Evolutionary conservation across 192 early-diverging fungal genomes (phyloP).

Genomic region (Funneliformis geosporum): DNA sequence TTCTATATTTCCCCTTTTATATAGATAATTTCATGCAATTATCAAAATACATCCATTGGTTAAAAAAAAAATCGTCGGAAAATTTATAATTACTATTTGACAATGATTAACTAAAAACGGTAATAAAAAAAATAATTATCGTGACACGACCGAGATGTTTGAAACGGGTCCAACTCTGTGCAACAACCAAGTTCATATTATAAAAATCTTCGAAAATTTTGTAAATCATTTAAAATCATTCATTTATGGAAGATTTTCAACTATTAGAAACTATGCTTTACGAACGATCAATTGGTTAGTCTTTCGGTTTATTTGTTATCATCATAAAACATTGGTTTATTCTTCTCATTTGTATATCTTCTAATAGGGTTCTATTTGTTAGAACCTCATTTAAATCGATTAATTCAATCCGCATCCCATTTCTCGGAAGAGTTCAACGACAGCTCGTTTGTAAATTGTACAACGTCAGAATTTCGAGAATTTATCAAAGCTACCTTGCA

Average conservation of each 20-base stretch:
- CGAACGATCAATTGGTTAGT: conserved; percentile 7
- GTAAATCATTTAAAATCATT: too few relatives aligned
- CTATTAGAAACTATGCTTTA: conserved; percentile 29
- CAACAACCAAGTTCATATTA: not conserved
- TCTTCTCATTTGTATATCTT: not conserved
- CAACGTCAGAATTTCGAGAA: not conserved
- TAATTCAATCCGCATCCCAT: not conserved
- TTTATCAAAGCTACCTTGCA: not conserved
- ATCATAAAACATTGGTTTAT: not conserved
- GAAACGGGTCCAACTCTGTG: too few relatives aligned
- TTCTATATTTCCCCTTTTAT: too few relatives aligned
- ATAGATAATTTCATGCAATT: too few relatives aligned
- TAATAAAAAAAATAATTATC: too few relatives aligned
- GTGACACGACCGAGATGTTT: too few relatives aligned
- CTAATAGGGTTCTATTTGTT: conserved; percentile 4
- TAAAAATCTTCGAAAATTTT: not conserved
- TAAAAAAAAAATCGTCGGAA: too few relatives aligned
- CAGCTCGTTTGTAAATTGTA: not conserved
- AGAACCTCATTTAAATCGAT: conserved; percentile 8
- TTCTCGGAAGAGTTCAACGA: not conserved
- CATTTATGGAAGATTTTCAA: not conserved
- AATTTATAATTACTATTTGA: too few relatives aligned
- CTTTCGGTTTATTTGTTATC: not conserved
- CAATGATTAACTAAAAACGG: too few relatives aligned
- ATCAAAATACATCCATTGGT: too few relatives aligned